phyloP scores from a whole-genome alignment of 305 asterid species.

The Solanum hybrid region DNA sequence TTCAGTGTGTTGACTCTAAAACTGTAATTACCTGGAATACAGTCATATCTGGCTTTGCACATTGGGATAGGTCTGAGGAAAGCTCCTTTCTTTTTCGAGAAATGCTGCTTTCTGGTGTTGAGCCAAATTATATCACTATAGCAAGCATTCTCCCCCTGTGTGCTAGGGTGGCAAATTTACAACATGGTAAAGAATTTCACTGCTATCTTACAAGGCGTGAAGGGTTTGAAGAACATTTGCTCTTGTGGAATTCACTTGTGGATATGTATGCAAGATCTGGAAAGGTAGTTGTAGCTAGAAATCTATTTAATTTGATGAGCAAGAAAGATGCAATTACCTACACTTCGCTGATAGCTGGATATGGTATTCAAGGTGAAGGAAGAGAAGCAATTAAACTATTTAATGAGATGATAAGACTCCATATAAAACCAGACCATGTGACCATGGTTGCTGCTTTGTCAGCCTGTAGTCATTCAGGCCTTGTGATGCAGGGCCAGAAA shows the following conservation, averaged over 20 bases:
- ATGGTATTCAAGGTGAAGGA: slow-evolving; percentile 73
- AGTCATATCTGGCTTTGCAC: slow-evolving; percentile 61
- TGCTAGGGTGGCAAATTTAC: slow-evolving; percentile 69
- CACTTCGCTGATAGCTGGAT: slow-evolving; percentile 79
- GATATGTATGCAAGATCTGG: slow-evolving; percentile 82
- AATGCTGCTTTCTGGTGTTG: slow-evolving; percentile 33
- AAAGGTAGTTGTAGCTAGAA: slow-evolving; percentile 50
- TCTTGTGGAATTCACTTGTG: slow-evolving; percentile 72
- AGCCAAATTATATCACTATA: slow-evolving; percentile 66
- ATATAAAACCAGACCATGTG: slow-evolving; percentile 60
- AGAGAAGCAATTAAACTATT: slow-evolving; percentile 46
- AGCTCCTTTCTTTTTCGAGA: slow-evolving; percentile 54
- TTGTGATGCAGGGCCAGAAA: slow-evolving; percentile 48
- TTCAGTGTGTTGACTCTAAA: slow-evolving; percentile 34
- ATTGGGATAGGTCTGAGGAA: slow-evolving; percentile 53
- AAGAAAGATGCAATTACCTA: slow-evolving; percentile 65
- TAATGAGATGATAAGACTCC: slow-evolving; percentile 49
- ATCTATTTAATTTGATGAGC: slow-evolving; percentile 48
- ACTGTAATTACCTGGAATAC: slow-evolving; percentile 68
- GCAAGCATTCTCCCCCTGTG: slow-evolving; percentile 75
- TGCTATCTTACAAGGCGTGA: slow-evolving; percentile 46
- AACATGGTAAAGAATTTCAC: slow-evolving; percentile 76
- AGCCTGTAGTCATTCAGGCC: slow-evolving; percentile 95
- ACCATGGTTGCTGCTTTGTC: slow-evolving; percentile 71
- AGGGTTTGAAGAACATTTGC: slow-evolving; percentile 35